Evolutionary conservation across 1,284 basidiomycete species (phyloP), one percentile per base, ranked within the genome.

Genomic region (Sphagnurus paluster): DNA sequence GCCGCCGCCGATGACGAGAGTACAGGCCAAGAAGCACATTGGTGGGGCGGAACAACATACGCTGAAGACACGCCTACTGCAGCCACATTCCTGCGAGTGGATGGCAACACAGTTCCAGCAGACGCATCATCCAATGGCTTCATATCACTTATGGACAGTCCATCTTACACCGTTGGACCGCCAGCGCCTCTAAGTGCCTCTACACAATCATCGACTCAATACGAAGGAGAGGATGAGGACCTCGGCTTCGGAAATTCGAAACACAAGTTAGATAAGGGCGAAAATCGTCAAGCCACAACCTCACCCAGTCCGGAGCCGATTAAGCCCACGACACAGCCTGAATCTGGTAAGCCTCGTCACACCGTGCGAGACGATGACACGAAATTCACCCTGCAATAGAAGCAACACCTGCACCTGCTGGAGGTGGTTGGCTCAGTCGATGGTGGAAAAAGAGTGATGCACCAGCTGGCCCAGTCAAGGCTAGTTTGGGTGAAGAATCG

Each of bases 401-500:
- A 67, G 60, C 47, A 50, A 61, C 52, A 63, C 41, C 32, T 17
- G 32, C 39, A 24, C 25, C 67, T 34, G 53, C 70, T 13, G 45
- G 70, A 9, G 62, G 70, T 21, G 67, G 76, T 0, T 98, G 96
- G 95, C 70, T 98, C 24, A 84, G 88, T 42, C 78, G 88, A 34
- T 81, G 84, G 67, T 93, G 77, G 68, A 85, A 79, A 52, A 73
- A 77, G 48, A 69, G 76, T 39, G 69, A 75, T 17, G 74, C 77
- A 6, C 57, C 70, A 4, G 73, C 82, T 10, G 87, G 76, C 13
- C 92, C 93, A 5, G 72, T 94, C 46, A 88, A 84, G 62, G 97
- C 96, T 13, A 98, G 92, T 57, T 78, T 99, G 17, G 97, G 97
- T 14, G 92, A 99, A 59, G 85, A 96, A 62, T 92, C 79, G 24